These are phyloP conservation scores for Fonsecaea erecta DNA, from an alignment of 2,329 filamentous ascomycete genomes.

Conservation along the genomic window DNA sequence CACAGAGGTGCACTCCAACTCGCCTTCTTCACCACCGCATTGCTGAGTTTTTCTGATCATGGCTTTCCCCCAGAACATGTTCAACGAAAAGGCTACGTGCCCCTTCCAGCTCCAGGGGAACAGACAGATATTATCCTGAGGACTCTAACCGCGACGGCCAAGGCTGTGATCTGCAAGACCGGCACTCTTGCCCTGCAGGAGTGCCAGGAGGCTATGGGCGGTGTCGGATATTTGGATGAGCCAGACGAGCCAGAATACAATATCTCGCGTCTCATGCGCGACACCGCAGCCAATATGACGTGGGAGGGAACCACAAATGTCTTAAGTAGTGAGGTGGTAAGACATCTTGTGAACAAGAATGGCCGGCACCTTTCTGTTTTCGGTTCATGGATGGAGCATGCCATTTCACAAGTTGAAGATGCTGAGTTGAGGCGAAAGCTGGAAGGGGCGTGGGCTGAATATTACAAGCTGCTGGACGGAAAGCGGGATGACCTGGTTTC, in stretches of 20 bases:
- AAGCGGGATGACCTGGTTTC: constrained; percentile 26
- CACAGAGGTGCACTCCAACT: constrained; percentile 38
- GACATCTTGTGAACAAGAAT: constrained; percentile 39
- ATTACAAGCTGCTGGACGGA: constrained; percentile 7
- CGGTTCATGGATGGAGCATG: constrained; percentile 52
- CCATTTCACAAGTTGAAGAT: constrained; percentile 41
- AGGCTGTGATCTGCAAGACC: constrained; percentile 46
- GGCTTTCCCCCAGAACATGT: constrained; percentile 19
- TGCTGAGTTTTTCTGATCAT: constrained; percentile 38
- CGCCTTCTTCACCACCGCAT: constrained; percentile 37
- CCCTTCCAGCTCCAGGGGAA: constrained; percentile 23
- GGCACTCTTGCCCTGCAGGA: constrained; percentile 43
- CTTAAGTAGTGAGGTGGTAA: constrained; percentile 60
- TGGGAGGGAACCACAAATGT: constrained; percentile 78
- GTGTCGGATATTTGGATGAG: constrained; percentile 48
- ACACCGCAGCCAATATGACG: constrained; percentile 58
- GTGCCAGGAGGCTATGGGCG: constrained; percentile 47
- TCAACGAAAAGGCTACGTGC: constrained; percentile 19
- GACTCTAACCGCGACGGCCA: constrained; percentile 38
- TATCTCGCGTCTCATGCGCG: constrained; percentile 67
- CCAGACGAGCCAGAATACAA: constrained; percentile 65
- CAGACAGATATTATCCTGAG: constrained; percentile 24
- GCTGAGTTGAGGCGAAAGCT: constrained; percentile 22
- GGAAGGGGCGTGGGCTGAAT: constrained; percentile 11
- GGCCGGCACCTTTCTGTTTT: constrained; percentile 39